These are phyloP conservation scores for Hibiscus mutabilis DNA, from an alignment of 345 rosid species.

Conservation along the genomic window DNA sequence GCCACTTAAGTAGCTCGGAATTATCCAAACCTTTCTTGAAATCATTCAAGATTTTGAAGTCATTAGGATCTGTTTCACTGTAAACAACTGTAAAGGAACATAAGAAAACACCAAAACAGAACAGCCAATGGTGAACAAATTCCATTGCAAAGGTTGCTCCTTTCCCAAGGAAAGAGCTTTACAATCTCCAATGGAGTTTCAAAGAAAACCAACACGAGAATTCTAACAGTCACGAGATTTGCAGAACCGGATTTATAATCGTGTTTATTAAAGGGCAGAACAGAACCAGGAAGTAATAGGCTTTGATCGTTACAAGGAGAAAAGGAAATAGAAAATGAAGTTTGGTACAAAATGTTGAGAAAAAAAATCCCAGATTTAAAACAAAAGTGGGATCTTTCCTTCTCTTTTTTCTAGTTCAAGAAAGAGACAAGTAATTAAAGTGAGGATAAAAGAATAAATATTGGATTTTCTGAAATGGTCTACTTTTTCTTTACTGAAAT, in stretches of 20 bases:
- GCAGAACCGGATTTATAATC: not conserved
- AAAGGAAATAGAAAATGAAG: not conserved
- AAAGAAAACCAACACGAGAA: not conserved
- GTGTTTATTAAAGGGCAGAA: not conserved
- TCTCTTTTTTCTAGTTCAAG: not conserved
- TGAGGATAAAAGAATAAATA: not conserved
- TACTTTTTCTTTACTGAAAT: not conserved
- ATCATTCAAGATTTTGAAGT: slow-evolving; percentile 45
- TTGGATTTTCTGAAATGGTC: not conserved
- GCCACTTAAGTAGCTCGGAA: slow-evolving; percentile 63
- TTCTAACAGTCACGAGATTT: not conserved
- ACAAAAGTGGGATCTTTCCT: not conserved
- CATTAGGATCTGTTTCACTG: slow-evolving; percentile 44
- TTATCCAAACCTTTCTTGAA: slow-evolving; percentile 57
- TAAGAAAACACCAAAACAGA: slow-evolving; percentile 20
- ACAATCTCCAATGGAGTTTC: not conserved
- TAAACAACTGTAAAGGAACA: slow-evolving; percentile 24
- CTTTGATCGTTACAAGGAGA: not conserved
- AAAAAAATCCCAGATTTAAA: not conserved
- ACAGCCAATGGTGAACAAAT: not conserved
- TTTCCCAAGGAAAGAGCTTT: not conserved
- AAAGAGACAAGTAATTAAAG: not conserved
- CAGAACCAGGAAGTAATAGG: not conserved
- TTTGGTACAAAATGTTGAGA: not conserved
- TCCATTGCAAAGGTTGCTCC: slow-evolving; percentile 5